Base-by-base conservation (phyloP, 306 rosid species). In the Prunus mongolica region DNA sequence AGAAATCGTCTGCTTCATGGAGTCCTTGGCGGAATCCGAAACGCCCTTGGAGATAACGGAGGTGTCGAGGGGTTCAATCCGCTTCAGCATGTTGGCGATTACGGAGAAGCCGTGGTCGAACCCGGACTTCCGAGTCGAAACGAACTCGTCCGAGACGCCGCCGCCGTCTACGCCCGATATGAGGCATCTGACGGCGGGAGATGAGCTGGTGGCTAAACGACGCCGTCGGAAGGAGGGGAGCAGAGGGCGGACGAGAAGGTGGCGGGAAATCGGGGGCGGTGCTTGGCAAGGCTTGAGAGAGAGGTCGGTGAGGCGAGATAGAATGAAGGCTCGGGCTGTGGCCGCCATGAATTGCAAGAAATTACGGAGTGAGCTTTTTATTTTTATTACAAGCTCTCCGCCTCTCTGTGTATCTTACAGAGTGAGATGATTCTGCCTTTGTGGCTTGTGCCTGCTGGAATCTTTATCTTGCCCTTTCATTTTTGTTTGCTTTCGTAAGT, bases 1-100 rank as follows among this genome's bases (percentile, higher is more conserved):
- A 20, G 98, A 96, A 65, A 96, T 92, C n/a, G 99, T 96, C 78
- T 92, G 92, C 81, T 92, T 95, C 98, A 96, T 96, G 55, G 98
- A 92, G 71, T 92, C 96, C 83, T 79, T 87, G 10, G 99, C 91
- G 4, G 89, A 66, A 54, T 89, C 92, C 7, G 97, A 91, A 11
- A 92, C 93, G 22, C 97, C 99, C 72, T 91, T 85, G 55, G 98
- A 89, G 75, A 96, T 89, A 51, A 87, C 96, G 82, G 96, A 84
- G 34, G 84, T 84, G 73, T 96, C 98, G 54, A 96, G 84, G 16
- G 97, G 99, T 28, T 96, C 91, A 60, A 96, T 89, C 61, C 92
- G 91, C 70, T 86, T 85, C 2, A 96, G 89, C 96, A 96, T 87
- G 82, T 87, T 88, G 2, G 98, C 96, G 66, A 96, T 96, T 1